Evolutionary conservation across 1,284 basidiomycete genomes (phyloP), one percentile per base, ranked within the genome.

Genomic region (Sanguinoderma infundibulare): DNA sequence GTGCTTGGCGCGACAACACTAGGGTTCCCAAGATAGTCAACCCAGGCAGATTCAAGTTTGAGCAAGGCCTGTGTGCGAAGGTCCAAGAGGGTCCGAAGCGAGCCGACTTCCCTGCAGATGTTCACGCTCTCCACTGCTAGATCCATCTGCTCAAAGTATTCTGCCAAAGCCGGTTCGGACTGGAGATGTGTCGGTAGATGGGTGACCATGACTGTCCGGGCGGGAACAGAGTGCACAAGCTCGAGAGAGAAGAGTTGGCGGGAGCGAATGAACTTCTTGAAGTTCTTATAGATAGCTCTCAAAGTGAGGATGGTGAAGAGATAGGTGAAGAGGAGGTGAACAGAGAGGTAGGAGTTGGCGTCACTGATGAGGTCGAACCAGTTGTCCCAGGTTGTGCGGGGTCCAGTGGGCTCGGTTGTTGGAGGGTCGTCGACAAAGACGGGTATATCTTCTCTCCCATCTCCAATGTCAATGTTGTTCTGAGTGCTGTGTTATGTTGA

Each of bases 171-270:
- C 9, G 90, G 86, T 71, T 98, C 96, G 9, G 90, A 88, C 61
- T 90, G 87, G 0, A 99, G 82, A 67, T 97, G 91, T 4, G 77
- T 77, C 0, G 97, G 97, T 0, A 99, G 82, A 55, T 87, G 85
- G 5, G 92, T 91, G 44, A 97, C 86, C 78, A 98, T 86, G 38
- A 98, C 93, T 0, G 97, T 99, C 22, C 97, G 88, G 0, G 96
- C 94, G 0, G 96, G 90, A 42, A 98, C 94, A 10, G 94, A 95
- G 72, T 98, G 94, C 12, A 97, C 95, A 28, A 98, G 86, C 73
- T 98, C 95, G 40, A 98, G 83, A 0, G 94, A 94, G 77, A 96
- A 98, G 8, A 97, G 84, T 73, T 99, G 97, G 1, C 97, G 87
- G 2, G 94, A 88, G n/a, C 90, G 90, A 58, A 98, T 86, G 78